Percentiles rank a stretch among this genome's conserved stretches.
Evolutionary conservation across 176 grass and related monocot genomes (phyloP).

Genomic region (Carex cristatella): DNA sequence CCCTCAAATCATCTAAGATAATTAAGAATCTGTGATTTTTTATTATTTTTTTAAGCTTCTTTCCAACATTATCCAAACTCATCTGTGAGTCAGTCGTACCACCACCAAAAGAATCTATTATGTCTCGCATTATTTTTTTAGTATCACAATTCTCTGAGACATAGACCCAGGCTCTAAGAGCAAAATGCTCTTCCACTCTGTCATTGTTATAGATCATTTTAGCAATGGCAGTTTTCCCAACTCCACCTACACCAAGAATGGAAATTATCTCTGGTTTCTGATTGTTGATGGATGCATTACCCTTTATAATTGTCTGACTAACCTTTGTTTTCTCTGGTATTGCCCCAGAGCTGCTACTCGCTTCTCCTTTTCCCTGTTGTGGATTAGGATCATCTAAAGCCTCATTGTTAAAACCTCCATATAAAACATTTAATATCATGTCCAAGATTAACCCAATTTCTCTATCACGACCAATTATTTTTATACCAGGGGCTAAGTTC

Average conservation of each 20-base stretch:
- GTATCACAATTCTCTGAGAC: neutral
- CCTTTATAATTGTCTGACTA: too few relatives aligned
- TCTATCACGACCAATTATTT: neutral
- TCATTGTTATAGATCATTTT: neutral
- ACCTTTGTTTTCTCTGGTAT: too few relatives aligned
- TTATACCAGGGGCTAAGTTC: neutral
- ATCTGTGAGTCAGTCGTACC: too few relatives aligned
- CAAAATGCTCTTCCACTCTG: neutral
- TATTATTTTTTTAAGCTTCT: neutral
- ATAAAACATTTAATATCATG: neutral
- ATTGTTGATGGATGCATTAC: too few relatives aligned
- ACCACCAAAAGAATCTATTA: neutral
- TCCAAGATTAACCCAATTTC: neutral
- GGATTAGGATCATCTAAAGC: too few relatives aligned
- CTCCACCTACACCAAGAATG: constrained; percentile 4
- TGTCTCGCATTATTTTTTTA: neutral
- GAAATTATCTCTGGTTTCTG: neutral
- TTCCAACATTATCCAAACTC: too few relatives aligned
- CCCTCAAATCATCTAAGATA: neutral
- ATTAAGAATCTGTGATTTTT: neutral
- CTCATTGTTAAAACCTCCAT: too few relatives aligned
- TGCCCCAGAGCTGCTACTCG: too few relatives aligned
- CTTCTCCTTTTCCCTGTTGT: too few relatives aligned
- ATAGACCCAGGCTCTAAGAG: constrained; percentile 8
- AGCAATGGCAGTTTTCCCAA: constrained; percentile 16